A percentile compares a stretch with the other conserved stretches of the same genome.
Conservation (phyloP, 2,329 filamentous ascomycete genomes). For the Nigrospora osmanthi region DNA sequence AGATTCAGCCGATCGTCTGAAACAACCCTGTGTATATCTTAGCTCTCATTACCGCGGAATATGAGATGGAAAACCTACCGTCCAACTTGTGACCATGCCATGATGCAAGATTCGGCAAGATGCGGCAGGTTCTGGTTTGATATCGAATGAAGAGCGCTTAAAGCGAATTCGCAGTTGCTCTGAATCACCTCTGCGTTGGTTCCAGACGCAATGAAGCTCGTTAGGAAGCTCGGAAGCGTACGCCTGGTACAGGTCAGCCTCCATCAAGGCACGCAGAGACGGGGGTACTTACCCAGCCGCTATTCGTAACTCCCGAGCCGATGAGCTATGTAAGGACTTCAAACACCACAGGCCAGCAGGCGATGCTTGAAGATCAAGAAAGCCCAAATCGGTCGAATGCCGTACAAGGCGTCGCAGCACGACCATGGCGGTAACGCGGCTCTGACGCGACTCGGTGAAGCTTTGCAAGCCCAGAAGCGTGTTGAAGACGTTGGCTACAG, state of each 20-base stretch:
- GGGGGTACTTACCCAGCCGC: conserved; percentile 54
- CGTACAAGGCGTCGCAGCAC: conserved; percentile 60
- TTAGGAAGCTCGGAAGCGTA: conserved; percentile 59
- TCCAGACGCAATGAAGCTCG: conserved; percentile 25
- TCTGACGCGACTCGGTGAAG: conserved; percentile 47
- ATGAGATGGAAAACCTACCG: conserved; percentile 30
- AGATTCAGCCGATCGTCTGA: conserved; percentile 80
- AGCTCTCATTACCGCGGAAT: background rate
- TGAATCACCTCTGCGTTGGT: conserved; percentile 35
- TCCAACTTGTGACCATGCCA: conserved; percentile 81
- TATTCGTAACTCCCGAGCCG: conserved; percentile 70
- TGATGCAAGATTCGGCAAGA: conserved; percentile 74
- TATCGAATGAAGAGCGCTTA: conserved; percentile 65
- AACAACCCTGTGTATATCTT: conserved; percentile 44
- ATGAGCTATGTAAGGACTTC: conserved; percentile 71
- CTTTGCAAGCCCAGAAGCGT: conserved; percentile 33
- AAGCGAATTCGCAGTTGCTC: conserved; percentile 60
- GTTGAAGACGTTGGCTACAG: conserved; percentile 35
- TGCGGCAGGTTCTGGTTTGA: conserved; percentile 60
- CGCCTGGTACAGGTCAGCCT: conserved; percentile 32
- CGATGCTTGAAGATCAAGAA: conserved; percentile 62
- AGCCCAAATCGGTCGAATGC: conserved; percentile 51
- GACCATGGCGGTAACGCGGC: conserved; percentile 64
- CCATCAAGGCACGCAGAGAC: background rate
- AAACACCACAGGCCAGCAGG: conserved; percentile 72